Evolutionary conservation across 352 stramenopile genomes (phyloP).

Genomic region (Globisporangium polare): DNA sequence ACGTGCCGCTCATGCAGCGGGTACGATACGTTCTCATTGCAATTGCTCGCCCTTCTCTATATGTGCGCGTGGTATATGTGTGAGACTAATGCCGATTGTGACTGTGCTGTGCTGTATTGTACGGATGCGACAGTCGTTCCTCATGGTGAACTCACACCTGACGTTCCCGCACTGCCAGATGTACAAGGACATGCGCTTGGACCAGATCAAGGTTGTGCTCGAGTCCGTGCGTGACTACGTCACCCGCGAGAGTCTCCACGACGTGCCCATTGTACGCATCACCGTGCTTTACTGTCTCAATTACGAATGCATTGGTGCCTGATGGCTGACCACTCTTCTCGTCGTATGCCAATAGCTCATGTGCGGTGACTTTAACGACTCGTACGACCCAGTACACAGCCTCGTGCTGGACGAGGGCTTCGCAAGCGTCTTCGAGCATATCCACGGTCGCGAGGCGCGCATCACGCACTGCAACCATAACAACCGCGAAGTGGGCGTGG

Average conservation of each 20-base stretch:
- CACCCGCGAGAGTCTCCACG: constrained; percentile 47
- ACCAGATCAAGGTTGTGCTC: constrained; percentile 79
- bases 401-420: constrained; percentile 73
- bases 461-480: constrained; percentile 90
- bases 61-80: no score
- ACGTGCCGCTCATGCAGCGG: constrained; percentile 42
- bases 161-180: constrained; percentile 81
- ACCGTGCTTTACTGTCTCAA: neutral
- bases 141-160: constrained; percentile 83
- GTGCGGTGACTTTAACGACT: constrained; percentile 87
- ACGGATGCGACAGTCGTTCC: constrained; percentile 43
- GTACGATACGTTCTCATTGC: constrained; percentile 25
- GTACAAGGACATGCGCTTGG: constrained; percentile 74
- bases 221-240: constrained; percentile 68
- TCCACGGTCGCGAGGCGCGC: constrained; percentile 73
- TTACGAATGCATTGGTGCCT: neutral
- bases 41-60: neutral
- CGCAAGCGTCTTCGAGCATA: constrained; percentile 62
- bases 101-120: neutral
- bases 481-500: constrained; percentile 82
- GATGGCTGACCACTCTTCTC: neutral
- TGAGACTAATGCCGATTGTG: neutral
- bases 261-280: constrained; percentile 55
- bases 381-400: constrained; percentile 77
- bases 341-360: constrained; percentile 34